Evolutionary conservation across 2,329 filamentous ascomycete genomes (phyloP), one percentile per base, ranked within the genome.

Genomic region (Aspergillus ochraceus): DNA sequence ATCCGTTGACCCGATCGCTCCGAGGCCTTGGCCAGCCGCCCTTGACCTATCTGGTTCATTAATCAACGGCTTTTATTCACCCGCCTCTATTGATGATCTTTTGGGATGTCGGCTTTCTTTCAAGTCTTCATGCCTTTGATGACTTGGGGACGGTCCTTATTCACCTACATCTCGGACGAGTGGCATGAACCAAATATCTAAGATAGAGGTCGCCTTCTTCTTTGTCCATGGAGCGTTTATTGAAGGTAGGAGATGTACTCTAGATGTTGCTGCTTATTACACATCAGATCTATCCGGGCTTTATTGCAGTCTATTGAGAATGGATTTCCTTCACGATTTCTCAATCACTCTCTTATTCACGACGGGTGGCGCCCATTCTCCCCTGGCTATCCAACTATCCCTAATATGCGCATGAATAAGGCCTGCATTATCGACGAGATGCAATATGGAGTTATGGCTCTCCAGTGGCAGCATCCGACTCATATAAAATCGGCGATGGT

Each of bases 401-500:
- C 56, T 19, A 24, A 54, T 57, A 17, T 49, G 47, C 19, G 24
- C 47, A 49, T 60, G 45, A 60, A 62, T 63, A 62, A 39, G 47
- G 24, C 42, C 4, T 49, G 54, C 45, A 52, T 46, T 8, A 42
- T 20, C 32, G 12, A 50, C 47, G 45, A 57, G 60, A 47, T 51
- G 11, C 22, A 47, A 24, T 22, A 24, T 47, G 45, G 19, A 24
- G 17, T 42, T 8, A 14, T 17, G 17, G 17, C 17, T 42, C 17
- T 42, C 45, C 8, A 14, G n/a, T 22, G 8, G 9, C 22, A 47
- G 45, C 45, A 4, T 22, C 22, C 19, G 20, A 47, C 45, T 12
- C 5, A 12, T 47, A 47, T 47, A 47, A 24, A 47, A 20, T 47
- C 19, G 45, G 17, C 10, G 6, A 22, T 47, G 22, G 9, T 20